Percentiles rank a stretch among this genome's conserved stretches.
Conservation (phyloP, 164 flowering plant species). For the Dillenia suffruticosa region DNA sequence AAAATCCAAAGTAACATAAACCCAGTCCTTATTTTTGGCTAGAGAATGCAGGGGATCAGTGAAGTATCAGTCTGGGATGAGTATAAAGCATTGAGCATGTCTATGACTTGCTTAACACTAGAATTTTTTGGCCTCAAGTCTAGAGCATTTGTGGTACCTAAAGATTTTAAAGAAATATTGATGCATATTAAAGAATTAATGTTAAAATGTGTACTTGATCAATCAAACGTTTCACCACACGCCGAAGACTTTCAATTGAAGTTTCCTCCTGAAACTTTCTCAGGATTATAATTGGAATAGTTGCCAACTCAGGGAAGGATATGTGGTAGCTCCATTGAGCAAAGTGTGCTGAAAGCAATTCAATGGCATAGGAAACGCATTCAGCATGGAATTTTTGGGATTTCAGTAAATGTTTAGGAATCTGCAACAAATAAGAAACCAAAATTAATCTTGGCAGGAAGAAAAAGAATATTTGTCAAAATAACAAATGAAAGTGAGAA, state of each 20-base stretch:
- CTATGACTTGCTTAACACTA: too few relatives aligned
- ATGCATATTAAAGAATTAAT: too few relatives aligned
- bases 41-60: too few relatives aligned
- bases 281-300: conserved; percentile 66
- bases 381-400: conserved; percentile 58
- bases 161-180: too few relatives aligned
- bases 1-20: too few relatives aligned
- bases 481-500: too few relatives aligned
- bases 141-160: too few relatives aligned
- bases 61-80: too few relatives aligned
- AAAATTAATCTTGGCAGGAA: not conserved
- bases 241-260: conserved; percentile 49
- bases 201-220: conserved; percentile 57
- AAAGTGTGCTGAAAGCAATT: conserved; percentile 71
- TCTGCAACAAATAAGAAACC: conserved; percentile 34
- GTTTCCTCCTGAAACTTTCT: conserved; percentile 56
- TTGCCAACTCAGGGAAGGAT: conserved; percentile 93
- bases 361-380: conserved; percentile 58
- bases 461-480: too few relatives aligned
- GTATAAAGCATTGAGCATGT: too few relatives aligned
- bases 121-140: too few relatives aligned
- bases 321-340: conserved; percentile 89
- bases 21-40: too few relatives aligned
- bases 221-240: conserved; percentile 61
- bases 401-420: conserved; percentile 80